A percentile compares a stretch with the other conserved stretches of the same genome.
These are phyloP conservation scores for Castanospermum australe DNA, from an alignment of 306 rosid genomes.

Conservation along the genomic window DNA sequence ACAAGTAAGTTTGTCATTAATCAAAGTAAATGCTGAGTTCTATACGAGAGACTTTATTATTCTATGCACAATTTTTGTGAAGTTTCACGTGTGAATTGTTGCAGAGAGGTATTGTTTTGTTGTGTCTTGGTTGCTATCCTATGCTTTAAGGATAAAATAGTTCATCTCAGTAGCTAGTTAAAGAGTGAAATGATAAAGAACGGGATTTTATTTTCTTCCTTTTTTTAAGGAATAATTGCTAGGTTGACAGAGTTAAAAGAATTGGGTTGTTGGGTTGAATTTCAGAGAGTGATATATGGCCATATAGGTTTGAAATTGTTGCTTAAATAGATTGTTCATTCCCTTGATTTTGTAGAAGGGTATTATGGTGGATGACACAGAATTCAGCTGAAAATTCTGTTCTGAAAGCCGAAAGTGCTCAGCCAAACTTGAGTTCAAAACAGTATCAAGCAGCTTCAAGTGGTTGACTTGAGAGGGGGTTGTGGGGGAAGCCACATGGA, in stretches of 20 bases:
- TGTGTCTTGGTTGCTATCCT: conserved; percentile 15
- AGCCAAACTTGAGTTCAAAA: conserved; percentile 20
- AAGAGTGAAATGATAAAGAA: background rate
- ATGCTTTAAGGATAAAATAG: conserved; percentile 24
- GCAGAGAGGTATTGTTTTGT: conserved; percentile 4
- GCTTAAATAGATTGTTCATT: background rate
- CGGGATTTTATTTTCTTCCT: background rate
- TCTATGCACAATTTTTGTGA: background rate
- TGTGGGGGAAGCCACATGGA: conserved; percentile 18
- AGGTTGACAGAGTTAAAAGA: conserved; percentile 26
- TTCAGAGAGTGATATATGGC: conserved; percentile 6
- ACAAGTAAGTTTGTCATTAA: background rate
- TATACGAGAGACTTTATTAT: background rate
- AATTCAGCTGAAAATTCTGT: conserved; percentile 30
- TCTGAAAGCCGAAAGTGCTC: conserved; percentile 24
- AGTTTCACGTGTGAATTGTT: conserved; percentile 27
- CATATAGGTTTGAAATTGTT: background rate
- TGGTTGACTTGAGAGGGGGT: background rate
- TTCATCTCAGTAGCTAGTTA: background rate
- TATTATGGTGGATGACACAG: conserved; percentile 11
- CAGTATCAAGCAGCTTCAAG: conserved; percentile 8
- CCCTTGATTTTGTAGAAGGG: conserved; percentile 26
- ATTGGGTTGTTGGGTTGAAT: conserved; percentile 33
- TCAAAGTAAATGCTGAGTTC: conserved; percentile 10
- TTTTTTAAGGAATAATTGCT: background rate